A percentile compares a stretch with the other conserved stretches of the same genome.
Evolutionary conservation across 2,329 filamentous ascomycete genomes (phyloP).

Genomic region (Chaetomiaceae sp.): DNA sequence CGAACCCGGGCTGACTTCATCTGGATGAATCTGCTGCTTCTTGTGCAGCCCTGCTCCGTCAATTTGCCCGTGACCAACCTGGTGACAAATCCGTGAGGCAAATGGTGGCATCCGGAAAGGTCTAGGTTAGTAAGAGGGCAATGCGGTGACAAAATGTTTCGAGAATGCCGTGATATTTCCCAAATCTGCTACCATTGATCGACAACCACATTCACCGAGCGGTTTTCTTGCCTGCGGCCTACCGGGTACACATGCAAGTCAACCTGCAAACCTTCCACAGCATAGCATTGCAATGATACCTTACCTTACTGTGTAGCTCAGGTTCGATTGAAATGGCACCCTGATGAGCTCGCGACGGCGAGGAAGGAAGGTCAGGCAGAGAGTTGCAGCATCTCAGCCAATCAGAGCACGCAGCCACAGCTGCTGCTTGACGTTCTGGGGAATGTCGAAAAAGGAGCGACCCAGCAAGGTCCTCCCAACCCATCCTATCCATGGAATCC

Average conservation of each 20-base stretch:
- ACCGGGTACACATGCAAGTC: too few relatives aligned
- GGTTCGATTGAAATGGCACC: neutral
- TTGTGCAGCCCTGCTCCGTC: too few relatives aligned
- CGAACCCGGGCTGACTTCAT: slow-evolving; percentile 11
- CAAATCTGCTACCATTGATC: neutral
- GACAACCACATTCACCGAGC: too few relatives aligned
- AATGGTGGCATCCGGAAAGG: slow-evolving; percentile 21
- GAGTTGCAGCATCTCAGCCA: too few relatives aligned
- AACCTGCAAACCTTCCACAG: neutral
- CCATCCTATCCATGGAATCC: too few relatives aligned
- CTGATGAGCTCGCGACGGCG: slow-evolving; percentile 4
- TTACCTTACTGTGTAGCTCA: too few relatives aligned
- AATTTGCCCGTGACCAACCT: slow-evolving; percentile 7
- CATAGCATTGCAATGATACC: too few relatives aligned
- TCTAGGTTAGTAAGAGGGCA: neutral
- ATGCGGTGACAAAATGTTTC: slow-evolving; percentile 17
- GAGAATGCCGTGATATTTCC: slow-evolving; percentile 28
- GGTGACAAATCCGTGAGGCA: slow-evolving; percentile 22
- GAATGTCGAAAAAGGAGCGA: neutral
- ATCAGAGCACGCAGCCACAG: slow-evolving; percentile 4
- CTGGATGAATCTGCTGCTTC: slow-evolving; percentile 9
- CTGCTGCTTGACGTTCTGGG: slow-evolving; percentile 10
- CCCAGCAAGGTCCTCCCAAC: slow-evolving; percentile 9
- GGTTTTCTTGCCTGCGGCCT: too few relatives aligned
- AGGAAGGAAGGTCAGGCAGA: slow-evolving; percentile 1